phyloP scores from a whole-genome alignment of 352 stramenopile species.

The Phytophthora crassamura region DNA sequence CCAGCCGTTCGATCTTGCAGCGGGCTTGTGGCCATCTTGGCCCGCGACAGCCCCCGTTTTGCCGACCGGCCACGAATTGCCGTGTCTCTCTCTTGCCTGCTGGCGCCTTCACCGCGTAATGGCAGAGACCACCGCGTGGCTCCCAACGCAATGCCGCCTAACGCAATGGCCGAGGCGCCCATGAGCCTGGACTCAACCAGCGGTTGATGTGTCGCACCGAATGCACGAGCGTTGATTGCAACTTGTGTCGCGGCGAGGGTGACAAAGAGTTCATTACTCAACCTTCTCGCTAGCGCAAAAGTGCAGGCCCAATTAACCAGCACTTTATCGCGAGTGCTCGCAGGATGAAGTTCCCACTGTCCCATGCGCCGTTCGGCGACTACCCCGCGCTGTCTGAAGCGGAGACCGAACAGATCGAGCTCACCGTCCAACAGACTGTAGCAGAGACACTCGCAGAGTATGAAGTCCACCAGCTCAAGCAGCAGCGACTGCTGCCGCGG shows the following conservation, averaged over 20 bases:
- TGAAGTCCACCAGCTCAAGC: constrained; percentile 26
- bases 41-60: background rate
- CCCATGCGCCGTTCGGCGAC: constrained; percentile 33
- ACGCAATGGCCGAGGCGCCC: constrained; percentile 6
- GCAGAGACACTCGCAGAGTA: constrained; percentile 40
- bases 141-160: too few species aligned
- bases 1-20: constrained; percentile 13
- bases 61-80: constrained; percentile 18
- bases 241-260: background rate
- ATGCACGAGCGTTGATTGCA: constrained; percentile 11
- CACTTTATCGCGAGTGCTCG: background rate
- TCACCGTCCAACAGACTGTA: constrained; percentile 28
- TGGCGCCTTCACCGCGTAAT: constrained; percentile 15
- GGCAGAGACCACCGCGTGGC: constrained; percentile 18
- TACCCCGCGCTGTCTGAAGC: constrained; percentile 20
- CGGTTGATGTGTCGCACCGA: constrained; percentile 28
- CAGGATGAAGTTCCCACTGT: constrained; percentile 44
- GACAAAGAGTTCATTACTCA: constrained; percentile 20
- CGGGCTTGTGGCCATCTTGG: constrained; percentile 14
- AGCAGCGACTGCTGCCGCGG: constrained; percentile 23
- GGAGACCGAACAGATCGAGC: constrained; percentile 23
- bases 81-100: constrained; percentile 21
- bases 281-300: constrained; percentile 18
- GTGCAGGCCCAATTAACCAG: background rate
- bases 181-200: constrained; percentile 23